Conservation (phyloP, 768 basidiomycete species). For the Pleurotus ostreatus region DNA sequence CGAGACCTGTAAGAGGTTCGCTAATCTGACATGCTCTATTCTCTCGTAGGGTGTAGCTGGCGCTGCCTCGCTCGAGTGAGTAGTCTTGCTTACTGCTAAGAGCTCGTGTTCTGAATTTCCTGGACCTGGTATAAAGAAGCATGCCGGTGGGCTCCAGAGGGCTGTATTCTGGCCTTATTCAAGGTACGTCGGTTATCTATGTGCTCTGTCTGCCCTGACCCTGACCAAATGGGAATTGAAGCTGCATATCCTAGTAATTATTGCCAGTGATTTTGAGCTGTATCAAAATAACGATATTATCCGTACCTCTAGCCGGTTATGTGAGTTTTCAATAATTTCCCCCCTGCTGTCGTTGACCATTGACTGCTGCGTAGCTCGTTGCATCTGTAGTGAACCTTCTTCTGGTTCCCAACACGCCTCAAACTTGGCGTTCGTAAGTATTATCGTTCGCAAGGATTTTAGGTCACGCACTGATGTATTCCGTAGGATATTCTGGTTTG, state of each 20-base stretch:
- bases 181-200: slow-evolving; percentile 1
- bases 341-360: background rate
- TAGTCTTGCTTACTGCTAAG: background rate
- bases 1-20: too few relatives aligned
- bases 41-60: slow-evolving; percentile 1
- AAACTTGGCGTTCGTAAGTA: slow-evolving; percentile 14
- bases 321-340: background rate
- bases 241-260: slow-evolving; percentile 11
- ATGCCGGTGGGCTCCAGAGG: slow-evolving; percentile 13
- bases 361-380: slow-evolving; percentile 7
- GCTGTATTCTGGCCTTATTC: slow-evolving; percentile 14
- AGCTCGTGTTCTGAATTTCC: too few relatives aligned
- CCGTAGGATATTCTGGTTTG: slow-evolving; percentile 51
- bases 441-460: background rate
- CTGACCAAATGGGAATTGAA: background rate
- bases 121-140: background rate
- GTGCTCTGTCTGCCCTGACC: background rate
- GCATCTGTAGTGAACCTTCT: slow-evolving; percentile 14
- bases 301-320: slow-evolving; percentile 4
- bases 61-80: background rate
- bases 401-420: slow-evolving; percentile 14
- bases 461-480: background rate
- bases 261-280: background rate
- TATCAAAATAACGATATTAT: background rate
- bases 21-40: too few relatives aligned